Evolutionary conservation across 1,284 basidiomycete species (phyloP).

Genomic region (Fistulina hepatica): DNA sequence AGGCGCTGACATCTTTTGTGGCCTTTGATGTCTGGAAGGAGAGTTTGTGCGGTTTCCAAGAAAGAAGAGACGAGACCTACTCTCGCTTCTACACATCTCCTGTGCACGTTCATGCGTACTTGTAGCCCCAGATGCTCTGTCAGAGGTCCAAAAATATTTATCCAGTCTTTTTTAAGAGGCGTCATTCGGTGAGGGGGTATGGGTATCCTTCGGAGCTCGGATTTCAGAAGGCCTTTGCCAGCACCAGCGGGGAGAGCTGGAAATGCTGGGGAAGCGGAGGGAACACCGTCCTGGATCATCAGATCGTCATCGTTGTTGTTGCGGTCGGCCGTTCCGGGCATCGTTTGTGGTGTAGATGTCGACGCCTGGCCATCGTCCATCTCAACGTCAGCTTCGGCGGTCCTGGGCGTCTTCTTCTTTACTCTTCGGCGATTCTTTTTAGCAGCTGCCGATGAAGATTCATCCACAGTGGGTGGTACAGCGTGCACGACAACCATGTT

Average conservation of each 20-base stretch:
- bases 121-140: constrained; percentile 92
- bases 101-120: constrained; percentile 91
- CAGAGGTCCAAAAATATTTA: constrained; percentile 92
- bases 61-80: constrained; percentile 36
- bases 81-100: constrained; percentile 85
- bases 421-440: no score
- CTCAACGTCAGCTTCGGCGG: no score
- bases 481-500: no score
- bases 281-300: constrained; percentile 19
- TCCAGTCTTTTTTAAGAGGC: constrained; percentile 94
- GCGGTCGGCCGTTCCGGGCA: constrained; percentile 8
- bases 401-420: no score
- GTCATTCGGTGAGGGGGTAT: constrained; percentile 98
- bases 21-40: constrained; percentile 77
- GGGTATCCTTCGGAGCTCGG: constrained; percentile 74
- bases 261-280: constrained; percentile 49
- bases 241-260: constrained; percentile 50
- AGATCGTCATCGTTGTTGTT: constrained; percentile 20
- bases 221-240: constrained; percentile 48
- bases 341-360: background rate
- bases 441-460: no score
- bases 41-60: background rate
- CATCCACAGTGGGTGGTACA: no score
- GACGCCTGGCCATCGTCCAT: no score
- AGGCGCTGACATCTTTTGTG: constrained; percentile 81